Percentiles rank a stretch among this genome's conserved stretches.
phyloP scores from a whole-genome alignment of 2,329 filamentous ascomycete species.

The Cladosporium sp. region DNA sequence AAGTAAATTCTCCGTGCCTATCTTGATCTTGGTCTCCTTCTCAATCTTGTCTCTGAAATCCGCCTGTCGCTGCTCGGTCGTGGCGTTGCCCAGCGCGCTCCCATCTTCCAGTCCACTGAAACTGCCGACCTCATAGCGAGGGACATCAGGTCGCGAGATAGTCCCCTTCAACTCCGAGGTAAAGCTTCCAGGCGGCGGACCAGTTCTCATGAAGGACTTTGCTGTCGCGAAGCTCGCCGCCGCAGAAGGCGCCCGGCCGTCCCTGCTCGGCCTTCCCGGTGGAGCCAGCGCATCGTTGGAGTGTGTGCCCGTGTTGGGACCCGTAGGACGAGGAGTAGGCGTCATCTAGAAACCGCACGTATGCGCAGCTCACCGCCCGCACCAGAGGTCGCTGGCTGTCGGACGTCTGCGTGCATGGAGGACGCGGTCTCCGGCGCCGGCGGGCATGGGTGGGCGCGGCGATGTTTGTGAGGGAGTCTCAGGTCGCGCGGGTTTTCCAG shows the following conservation, averaged over 20 bases:
- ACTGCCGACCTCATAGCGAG: constrained; percentile 51
- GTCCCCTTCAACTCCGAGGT: constrained; percentile 77
- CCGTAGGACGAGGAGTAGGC: constrained; percentile 25
- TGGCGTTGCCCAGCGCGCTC: constrained; percentile 44
- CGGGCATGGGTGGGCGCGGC: constrained; percentile 3
- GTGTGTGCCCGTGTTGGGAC: constrained; percentile 23
- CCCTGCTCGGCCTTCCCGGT: constrained; percentile 40
- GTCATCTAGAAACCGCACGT: constrained; percentile 19
- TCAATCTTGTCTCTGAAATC: constrained; percentile 78
- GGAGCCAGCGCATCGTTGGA: constrained; percentile 33
- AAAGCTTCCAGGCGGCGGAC: constrained; percentile 75
- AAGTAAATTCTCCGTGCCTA: constrained; percentile 94
- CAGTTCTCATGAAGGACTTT: constrained; percentile 62
- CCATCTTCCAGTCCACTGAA: constrained; percentile 52
- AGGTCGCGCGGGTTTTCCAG: too few relatives aligned
- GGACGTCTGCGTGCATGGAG: constrained; percentile 24
- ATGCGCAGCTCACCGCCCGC: constrained; percentile 13
- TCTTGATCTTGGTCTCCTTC: constrained; percentile 96
- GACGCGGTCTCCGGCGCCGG: constrained; percentile 10
- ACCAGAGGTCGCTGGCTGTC: constrained; percentile 13
- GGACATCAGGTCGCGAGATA: constrained; percentile 56
- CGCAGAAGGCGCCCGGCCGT: constrained; percentile 51
- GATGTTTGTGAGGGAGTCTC: too few relatives aligned
- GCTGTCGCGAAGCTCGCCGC: constrained; percentile 49
- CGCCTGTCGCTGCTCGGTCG: constrained; percentile 67